Evolutionary conservation across 2,329 filamentous ascomycete species (phyloP), one percentile per base, ranked within the genome.

Genomic region (Fusarium mundagurra): DNA sequence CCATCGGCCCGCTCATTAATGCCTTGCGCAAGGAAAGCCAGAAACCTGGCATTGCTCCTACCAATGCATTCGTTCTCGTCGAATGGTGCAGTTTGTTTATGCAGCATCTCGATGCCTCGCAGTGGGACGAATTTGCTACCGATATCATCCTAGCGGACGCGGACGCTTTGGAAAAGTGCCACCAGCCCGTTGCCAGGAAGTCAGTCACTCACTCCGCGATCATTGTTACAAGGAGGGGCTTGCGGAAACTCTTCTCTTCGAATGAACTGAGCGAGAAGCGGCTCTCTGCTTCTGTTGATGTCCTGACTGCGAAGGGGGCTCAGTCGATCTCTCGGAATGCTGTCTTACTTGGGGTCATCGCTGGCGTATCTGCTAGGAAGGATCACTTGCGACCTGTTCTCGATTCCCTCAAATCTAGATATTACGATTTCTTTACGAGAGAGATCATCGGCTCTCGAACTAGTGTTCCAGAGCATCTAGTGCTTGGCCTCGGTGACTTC

Each of bases 51-150:
- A 92, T 98, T 77, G 94, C 96, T 38, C 85, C 93, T 22, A 90
- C 89, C 48, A 97, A 91, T 82, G 93, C 95, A 10, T 97, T 98
- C 81, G 94, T 97, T 55, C 86, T 99, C 76, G 88, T 96, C 20
- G 94, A 98, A 82, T 99, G 96, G 96, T 94, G 92, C 82, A 93
- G 92, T 67, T 82, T 96, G 66, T 84, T 98, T 58, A 89, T 98
- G 76, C 91, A 95, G 78, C 88, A 92, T 66, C 86, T 95, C 38
- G 87, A 88, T 54, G 89, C 89, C 22, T 80, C 87, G 16, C 82
- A 89, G 48, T 95, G 91, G 92, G 88, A 90, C 58, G 86, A 86
- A 78, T 91, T 91, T 81, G 89, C 90, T 61, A 79, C 87, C 73
- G 91, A 94, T 39, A 84, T 96, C 47, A 84, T 97, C 34, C 82